Conservation (phyloP, 2,329 filamentous ascomycete genomes). For the Xylaria sp. region DNA sequence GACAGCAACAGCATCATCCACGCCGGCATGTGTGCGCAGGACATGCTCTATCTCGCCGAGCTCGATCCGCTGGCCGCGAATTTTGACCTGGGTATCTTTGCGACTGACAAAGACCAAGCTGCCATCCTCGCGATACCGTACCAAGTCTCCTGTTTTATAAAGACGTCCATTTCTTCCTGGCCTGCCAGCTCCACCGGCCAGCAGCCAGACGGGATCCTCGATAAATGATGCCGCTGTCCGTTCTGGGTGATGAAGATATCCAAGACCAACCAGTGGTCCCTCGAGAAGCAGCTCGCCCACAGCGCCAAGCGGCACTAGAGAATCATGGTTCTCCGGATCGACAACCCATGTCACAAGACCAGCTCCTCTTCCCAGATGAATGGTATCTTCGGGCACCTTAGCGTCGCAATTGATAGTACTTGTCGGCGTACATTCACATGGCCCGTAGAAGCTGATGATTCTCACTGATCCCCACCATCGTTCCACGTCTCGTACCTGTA, state of each 20-base stretch:
- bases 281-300: neutral
- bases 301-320: neutral
- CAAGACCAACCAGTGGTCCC: neutral
- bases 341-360: neutral
- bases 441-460: neutral
- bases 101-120: neutral
- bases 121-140: neutral
- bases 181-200: neutral
- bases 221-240: neutral
- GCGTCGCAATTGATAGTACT: neutral
- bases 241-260: neutral
- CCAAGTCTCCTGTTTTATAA: neutral
- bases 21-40: too few relatives aligned
- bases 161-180: too few relatives aligned
- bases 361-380: neutral
- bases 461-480: neutral
- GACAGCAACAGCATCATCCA: too few relatives aligned
- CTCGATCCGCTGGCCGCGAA: neutral
- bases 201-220: neutral
- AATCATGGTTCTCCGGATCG: neutral
- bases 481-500: neutral
- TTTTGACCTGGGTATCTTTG: neutral
- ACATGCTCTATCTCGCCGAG: neutral
- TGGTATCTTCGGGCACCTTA: neutral
- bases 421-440: neutral